A percentile compares a stretch with the other conserved stretches of the same genome.
Evolutionary conservation across 306 rosid genomes (phyloP).

Genomic region (Citrullus amarus): DNA sequence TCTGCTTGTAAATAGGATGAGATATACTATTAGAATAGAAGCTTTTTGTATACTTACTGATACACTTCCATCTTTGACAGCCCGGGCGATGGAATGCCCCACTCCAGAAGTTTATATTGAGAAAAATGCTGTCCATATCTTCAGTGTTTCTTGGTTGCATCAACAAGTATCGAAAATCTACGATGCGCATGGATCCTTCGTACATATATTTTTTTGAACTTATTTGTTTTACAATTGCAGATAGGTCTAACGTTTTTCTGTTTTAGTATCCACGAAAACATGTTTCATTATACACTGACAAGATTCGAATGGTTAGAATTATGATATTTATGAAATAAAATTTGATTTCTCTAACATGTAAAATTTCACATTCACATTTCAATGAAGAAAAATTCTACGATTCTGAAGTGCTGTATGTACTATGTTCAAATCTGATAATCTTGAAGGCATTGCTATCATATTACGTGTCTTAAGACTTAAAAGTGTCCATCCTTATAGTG

Average conservation of each 20-base stretch:
- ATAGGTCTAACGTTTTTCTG: not conserved
- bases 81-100: not conserved
- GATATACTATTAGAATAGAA: not conserved
- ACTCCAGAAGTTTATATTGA: not conserved
- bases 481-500: too few species aligned
- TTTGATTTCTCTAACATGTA: conserved; percentile 1
- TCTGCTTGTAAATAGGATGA: not conserved
- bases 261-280: not conserved
- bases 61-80: conserved; percentile 1
- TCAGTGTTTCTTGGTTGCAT: not conserved
- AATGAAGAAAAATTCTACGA: not conserved
- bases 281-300: conserved; percentile 3
- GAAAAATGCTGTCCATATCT: not conserved
- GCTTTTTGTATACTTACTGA: not conserved
- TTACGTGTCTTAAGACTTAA: not conserved
- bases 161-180: not conserved
- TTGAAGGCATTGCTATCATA: not conserved
- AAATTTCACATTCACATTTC: not conserved
- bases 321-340: not conserved
- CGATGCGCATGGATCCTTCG: not conserved
- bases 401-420: not conserved
- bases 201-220: not conserved
- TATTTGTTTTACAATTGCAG: not conserved
- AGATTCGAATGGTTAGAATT: not conserved
- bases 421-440: not conserved